Evolutionary conservation across 257 asterid species (phyloP).

Genomic region (Apocynum venetum): DNA sequence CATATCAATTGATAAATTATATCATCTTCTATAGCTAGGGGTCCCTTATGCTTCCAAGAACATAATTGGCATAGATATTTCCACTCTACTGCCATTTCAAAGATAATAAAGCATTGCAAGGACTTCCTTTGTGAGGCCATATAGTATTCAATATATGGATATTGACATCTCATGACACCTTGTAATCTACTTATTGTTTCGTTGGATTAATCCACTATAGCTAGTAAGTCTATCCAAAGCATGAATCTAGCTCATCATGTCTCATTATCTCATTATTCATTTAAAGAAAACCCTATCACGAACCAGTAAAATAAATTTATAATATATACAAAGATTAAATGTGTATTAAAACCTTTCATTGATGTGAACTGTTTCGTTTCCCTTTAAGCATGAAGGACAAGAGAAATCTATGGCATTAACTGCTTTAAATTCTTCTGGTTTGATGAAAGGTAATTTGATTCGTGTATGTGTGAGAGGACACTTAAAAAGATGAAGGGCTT

Average conservation of each 20-base stretch:
- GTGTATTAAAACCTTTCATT: neutral
- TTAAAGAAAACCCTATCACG: neutral
- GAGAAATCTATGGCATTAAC: constrained; percentile 6
- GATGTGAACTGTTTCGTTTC: neutral
- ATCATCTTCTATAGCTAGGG: constrained; percentile 13
- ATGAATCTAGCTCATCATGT: neutral
- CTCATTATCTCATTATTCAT: neutral
- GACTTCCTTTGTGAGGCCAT: neutral
- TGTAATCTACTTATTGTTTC: neutral
- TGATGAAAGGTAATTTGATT: neutral
- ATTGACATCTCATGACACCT: neutral
- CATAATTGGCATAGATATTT: constrained; percentile 3
- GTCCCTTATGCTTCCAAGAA: constrained; percentile 17
- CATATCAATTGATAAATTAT: constrained; percentile 7
- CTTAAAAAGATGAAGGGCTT: neutral
- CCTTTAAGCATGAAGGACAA: constrained; percentile 4
- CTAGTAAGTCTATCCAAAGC: neutral
- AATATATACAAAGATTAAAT: neutral
- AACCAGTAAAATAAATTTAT: too few relatives aligned
- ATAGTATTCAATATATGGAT: neutral
- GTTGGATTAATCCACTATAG: neutral
- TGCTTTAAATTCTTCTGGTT: neutral
- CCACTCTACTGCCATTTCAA: neutral
- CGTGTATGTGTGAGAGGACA: neutral
- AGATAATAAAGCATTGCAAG: constrained; percentile 7